Base-by-base conservation (phyloP, 805 yeast genomes). In the Tetrapisispora iriomotensis region DNA sequence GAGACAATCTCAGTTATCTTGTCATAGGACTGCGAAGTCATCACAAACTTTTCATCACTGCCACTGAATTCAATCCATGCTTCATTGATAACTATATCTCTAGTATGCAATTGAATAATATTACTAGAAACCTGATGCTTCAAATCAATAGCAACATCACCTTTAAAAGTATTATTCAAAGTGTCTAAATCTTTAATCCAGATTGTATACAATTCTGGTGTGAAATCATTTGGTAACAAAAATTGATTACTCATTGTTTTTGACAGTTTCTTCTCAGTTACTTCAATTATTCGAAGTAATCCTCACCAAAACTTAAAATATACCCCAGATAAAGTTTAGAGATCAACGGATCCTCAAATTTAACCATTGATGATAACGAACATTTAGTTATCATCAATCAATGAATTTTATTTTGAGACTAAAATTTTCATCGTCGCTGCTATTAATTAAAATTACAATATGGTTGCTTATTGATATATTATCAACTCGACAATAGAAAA, bases 91-190 rank as follows among this genome's bases (percentile, higher is more conserved):
- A 68, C 60, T 31, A 62, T 61, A 6, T 71, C 73, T 27, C 64
- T 61, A 38, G 60, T 62, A 61, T 82, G 83, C 29, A 65, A 50
- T 32, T 97, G 96, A 44, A 70, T 71, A 45, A 86, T 79, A 36
- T 72, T 65, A 34, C 66, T 65, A 50, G 84, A 92, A 43, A 22
- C 18, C 3, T 21, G 9, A 22, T 8, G 3, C 6, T 29, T 25
- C 8, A 29, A 26, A 18, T 13, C 19, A 25, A 39, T 39, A 3
- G 36, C 21, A 7, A 39, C 42, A 7, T 26, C 23, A 34, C 42
- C 42, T 13, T 30, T 25, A 17, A 39, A 39, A 2, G 28, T 26
- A 27, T 35, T 39, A 9, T 35, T 35, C 4, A 14, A 10, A 19
- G 21, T 22, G 14, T 39, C 29, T 3, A 39, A 23, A n/a, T 39